A percentile compares a stretch with the other conserved stretches of the same genome.
phyloP scores from a whole-genome alignment of 2,329 filamentous ascomycete species.

The Leptographium lundbergii region DNA sequence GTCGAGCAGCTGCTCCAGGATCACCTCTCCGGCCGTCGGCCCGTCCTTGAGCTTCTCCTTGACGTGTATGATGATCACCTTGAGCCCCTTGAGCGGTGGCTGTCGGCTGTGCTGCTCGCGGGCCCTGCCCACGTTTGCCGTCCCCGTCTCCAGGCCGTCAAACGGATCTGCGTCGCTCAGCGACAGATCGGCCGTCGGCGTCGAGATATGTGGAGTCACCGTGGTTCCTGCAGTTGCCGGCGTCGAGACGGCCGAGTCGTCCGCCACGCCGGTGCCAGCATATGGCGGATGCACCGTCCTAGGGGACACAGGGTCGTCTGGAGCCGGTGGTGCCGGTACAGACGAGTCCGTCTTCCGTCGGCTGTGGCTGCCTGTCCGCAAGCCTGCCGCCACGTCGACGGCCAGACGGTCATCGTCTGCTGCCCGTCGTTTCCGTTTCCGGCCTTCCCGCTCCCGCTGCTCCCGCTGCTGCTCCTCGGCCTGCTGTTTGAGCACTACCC shows the following conservation, averaged over 20 bases:
- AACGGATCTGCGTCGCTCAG: slow-evolving; percentile 1
- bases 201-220: slow-evolving; percentile 29
- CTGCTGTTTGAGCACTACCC: slow-evolving; percentile 16
- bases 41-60: slow-evolving; percentile 76
- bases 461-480: background rate
- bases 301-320: slow-evolving; percentile 39
- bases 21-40: slow-evolving; percentile 48
- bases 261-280: slow-evolving; percentile 7
- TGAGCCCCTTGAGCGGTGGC: slow-evolving; percentile 51
- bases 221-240: slow-evolving; percentile 2
- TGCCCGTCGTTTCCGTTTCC: slow-evolving; percentile 52
- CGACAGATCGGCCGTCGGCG: slow-evolving; percentile 32
- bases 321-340: background rate
- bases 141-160: slow-evolving; percentile 1
- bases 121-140: background rate
- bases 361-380: slow-evolving; percentile 7
- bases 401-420: slow-evolving; percentile 18
- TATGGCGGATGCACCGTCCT: slow-evolving; percentile 26
- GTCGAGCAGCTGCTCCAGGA: slow-evolving; percentile 55
- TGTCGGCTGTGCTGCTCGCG: background rate
- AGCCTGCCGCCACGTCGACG: background rate
- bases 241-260: background rate
- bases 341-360: slow-evolving; percentile 5
- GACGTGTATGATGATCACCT: slow-evolving; percentile 82
- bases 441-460: slow-evolving; percentile 24